These are phyloP conservation scores for Trichopus zeylanicus DNA, from an alignment of 116 monocot species.

Conservation along the genomic window DNA sequence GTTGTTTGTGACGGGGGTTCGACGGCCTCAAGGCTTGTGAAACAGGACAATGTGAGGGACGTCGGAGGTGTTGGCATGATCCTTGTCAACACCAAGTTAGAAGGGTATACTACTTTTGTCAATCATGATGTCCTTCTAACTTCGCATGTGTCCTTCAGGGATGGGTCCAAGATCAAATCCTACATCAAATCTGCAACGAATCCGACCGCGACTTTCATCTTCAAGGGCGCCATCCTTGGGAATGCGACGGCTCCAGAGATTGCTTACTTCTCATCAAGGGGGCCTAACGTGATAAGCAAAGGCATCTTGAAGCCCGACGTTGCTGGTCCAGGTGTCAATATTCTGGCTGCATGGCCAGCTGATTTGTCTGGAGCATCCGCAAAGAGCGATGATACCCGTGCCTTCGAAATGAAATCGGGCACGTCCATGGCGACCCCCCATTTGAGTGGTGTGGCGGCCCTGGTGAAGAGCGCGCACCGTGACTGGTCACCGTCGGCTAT, in stretches of 20 bases:
- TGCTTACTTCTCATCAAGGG: too few relatives aligned
- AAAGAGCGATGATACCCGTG: too few relatives aligned
- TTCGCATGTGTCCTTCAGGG: background rate
- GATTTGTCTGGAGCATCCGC: too few relatives aligned
- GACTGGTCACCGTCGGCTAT: too few relatives aligned
- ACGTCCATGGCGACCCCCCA: too few relatives aligned
- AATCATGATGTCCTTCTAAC: background rate
- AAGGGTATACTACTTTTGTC: background rate
- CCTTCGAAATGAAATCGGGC: too few relatives aligned
- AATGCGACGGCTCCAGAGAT: background rate
- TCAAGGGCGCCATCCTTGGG: background rate
- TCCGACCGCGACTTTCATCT: conserved; percentile 5
- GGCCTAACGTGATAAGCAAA: conserved; percentile 5
- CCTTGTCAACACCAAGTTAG: conserved; percentile 11
- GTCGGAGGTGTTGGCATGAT: conserved; percentile 9
- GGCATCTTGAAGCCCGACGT: conserved; percentile 17
- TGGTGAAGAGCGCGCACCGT: too few relatives aligned
- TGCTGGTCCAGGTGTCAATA: too few relatives aligned
- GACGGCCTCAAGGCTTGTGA: background rate
- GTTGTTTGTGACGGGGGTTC: conserved; percentile 1
- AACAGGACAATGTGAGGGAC: background rate
- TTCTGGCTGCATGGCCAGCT: too few relatives aligned
- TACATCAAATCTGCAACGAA: background rate
- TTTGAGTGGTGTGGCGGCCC: too few relatives aligned
- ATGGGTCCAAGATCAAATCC: background rate